Percentiles rank a stretch among this genome's conserved stretches.
Conservation (phyloP, 768 basidiomycete genomes). For the Leccinum truebloodii region DNA sequence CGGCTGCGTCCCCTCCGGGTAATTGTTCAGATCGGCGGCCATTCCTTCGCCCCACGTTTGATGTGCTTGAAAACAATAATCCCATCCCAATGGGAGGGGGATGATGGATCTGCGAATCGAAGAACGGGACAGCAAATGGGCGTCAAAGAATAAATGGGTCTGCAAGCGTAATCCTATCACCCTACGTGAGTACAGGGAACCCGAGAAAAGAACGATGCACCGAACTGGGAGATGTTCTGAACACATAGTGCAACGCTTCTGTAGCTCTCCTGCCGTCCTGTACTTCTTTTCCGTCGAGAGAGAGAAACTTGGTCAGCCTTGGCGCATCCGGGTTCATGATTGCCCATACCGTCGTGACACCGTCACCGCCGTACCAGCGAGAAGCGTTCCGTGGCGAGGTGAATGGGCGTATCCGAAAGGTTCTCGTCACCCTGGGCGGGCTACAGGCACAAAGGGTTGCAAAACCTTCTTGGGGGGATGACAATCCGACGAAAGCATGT, state of each 20-base stretch:
- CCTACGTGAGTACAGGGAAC: neutral
- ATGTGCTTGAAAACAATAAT: neutral
- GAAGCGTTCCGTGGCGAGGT: neutral
- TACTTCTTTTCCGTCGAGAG: neutral
- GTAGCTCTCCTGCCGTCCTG: neutral
- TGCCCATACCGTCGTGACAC: neutral
- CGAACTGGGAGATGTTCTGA: neutral
- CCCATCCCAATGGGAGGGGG: neutral
- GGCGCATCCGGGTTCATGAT: neutral
- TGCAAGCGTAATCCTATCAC: neutral
- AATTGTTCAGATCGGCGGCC: neutral
- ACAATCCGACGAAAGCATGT: neutral
- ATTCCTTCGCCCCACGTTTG: neutral
- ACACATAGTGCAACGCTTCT: neutral
- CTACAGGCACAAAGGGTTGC: slow-evolving; percentile 17
- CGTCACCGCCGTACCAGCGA: neutral
- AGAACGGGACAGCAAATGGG: neutral
- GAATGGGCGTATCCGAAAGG: neutral
- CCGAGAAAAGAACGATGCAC: neutral
- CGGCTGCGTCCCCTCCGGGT: no score
- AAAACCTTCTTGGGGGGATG: slow-evolving; percentile 26
- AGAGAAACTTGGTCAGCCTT: neutral
- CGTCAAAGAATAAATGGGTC: neutral
- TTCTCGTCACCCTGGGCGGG: neutral
- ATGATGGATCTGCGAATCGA: neutral